Base-by-base conservation (phyloP, 495 filamentous ascomycete species). In the Hypoxylon intermedium region DNA sequence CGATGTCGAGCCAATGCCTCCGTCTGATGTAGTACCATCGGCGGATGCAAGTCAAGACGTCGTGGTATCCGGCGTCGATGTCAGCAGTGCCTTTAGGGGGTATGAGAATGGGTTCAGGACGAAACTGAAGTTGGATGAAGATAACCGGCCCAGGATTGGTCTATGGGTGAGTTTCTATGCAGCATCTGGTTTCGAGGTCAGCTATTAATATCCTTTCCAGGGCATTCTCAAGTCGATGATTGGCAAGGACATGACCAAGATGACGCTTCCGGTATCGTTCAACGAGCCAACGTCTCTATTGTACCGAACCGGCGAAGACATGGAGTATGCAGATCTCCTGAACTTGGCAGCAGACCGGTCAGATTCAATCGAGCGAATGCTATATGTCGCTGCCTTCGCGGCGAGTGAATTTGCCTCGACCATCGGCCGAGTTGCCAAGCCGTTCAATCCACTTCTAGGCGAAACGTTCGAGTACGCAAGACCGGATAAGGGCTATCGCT, bases 231-330 rank as follows among this genome's bases (percentile, higher is more conserved):
- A 98, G 79, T 98, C 94, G 34, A 98, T 98, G 94, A 96, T 98
- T 67, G 94, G 94, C 52, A 98, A 98, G 72, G 94, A 98, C 71
- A 98, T 98, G 94, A 98, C 94, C 15, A 97, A 92, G 77, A 98
- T 98, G 94, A 98, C 94, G 2, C 81, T 98, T 3, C 94, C 94
- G 0, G 94, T 98, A 4, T 97, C 94, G 9, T 98, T 98, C 79
- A 98, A 98, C 72, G 94, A 98, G 74, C 95, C 95, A 9, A 98
- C 94, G 9, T 98, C 94, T 13, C 77, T 98, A n/a, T 83, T 98
- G 16, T 92, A 98, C 67, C 90, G 94, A 68, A 92, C 96, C 23
- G 90, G 91, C 2, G 94, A 98, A 76, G 94, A 98, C 68, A 89
- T 98, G 87, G 94, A 98, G 75, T 98, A 98, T 67, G 88, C 92